A percentile compares a stretch with the other conserved stretches of the same genome.
Evolutionary conservation across 768 basidiomycete genomes (phyloP).

Genomic region (Postia placenta): DNA sequence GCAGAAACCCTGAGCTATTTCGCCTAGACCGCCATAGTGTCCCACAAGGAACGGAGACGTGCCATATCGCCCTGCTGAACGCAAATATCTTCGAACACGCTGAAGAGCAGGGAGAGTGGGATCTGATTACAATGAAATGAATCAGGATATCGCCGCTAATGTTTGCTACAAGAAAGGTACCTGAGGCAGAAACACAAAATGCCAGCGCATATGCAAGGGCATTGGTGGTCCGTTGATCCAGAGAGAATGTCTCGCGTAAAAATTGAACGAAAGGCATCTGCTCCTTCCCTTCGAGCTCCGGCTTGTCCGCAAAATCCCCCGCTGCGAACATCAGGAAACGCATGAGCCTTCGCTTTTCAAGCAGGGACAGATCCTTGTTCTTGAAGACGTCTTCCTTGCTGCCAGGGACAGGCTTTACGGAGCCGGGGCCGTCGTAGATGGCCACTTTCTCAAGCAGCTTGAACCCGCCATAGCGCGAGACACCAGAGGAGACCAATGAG

Average conservation of each 20-base stretch:
- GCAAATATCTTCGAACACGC: constrained; percentile 71
- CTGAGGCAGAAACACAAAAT: constrained; percentile 52
- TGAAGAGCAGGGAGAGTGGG: constrained; percentile 55
- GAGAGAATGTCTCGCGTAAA: constrained; percentile 55
- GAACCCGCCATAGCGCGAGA: constrained; percentile 89
- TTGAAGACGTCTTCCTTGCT: constrained; percentile 94
- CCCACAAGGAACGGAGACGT: constrained; percentile 87
- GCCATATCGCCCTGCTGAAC: constrained; percentile 82
- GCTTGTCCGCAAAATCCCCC: constrained; percentile 62
- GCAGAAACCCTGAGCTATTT: constrained; percentile 87
- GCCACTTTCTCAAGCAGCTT: constrained; percentile 70
- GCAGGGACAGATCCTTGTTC: constrained; percentile 62
- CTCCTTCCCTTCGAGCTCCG: constrained; percentile 53
- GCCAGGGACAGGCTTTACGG: constrained; percentile 63
- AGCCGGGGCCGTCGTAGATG: constrained; percentile 44
- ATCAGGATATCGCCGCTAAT: not conserved
- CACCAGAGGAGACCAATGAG: constrained; percentile 73
- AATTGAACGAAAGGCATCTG: constrained; percentile 55
- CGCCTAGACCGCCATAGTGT: constrained; percentile 90
- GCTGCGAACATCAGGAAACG: constrained; percentile 82
- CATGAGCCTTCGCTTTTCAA: constrained; percentile 90
- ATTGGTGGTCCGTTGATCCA: constrained; percentile 49
- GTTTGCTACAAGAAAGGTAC: constrained; percentile 31
- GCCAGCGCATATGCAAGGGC: constrained; percentile 78
- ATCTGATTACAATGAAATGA: constrained; percentile 38